Evolutionary conservation across 805 yeast species (phyloP).

Genomic region (Barnettozyma botsteinii): DNA sequence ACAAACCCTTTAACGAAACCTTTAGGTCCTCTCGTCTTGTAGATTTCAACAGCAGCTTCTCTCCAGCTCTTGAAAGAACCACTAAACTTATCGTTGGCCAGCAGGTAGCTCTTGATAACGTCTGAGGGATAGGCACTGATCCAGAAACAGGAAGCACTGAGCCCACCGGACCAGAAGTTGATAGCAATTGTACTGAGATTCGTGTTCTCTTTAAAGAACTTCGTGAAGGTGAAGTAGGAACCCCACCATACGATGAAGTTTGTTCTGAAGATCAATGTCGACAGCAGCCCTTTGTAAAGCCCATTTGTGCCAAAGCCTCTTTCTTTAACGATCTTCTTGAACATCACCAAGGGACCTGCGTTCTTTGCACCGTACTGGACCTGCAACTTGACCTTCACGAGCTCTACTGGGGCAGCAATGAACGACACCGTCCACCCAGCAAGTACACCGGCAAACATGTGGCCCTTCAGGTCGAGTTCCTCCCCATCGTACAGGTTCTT

Average conservation of each 20-base stretch:
- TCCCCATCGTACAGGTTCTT: conserved; percentile 56
- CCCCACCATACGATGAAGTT: conserved; percentile 95
- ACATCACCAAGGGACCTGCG: conserved; percentile 75
- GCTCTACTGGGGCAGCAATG: conserved; percentile 94
- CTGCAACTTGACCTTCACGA: conserved; percentile 81
- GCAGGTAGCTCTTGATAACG: conserved; percentile 78
- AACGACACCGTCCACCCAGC: conserved; percentile 90
- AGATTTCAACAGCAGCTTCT: conserved; percentile 66
- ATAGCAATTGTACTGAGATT: conserved; percentile 59
- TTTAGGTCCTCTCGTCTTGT: conserved; percentile 50
- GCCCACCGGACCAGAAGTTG: conserved; percentile 90
- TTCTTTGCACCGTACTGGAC: conserved; percentile 80
- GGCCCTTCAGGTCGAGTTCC: conserved; percentile 66
- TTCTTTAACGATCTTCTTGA: conserved; percentile 47
- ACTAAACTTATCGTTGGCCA: conserved; percentile 70
- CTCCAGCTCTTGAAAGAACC: conserved; percentile 69
- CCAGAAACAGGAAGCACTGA: conserved; percentile 86
- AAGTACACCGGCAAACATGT: conserved; percentile 65
- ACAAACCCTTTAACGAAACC: conserved; percentile 81
- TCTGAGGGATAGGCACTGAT: conserved; percentile 84
- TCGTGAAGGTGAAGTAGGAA: conserved; percentile 73
- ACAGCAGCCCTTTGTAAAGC: conserved; percentile 71
- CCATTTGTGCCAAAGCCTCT: conserved; percentile 59
- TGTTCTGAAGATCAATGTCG: conserved; percentile 84
- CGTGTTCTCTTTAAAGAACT: conserved; percentile 61